Conservation (phyloP, 805 yeast species). For the Candida orba region DNA sequence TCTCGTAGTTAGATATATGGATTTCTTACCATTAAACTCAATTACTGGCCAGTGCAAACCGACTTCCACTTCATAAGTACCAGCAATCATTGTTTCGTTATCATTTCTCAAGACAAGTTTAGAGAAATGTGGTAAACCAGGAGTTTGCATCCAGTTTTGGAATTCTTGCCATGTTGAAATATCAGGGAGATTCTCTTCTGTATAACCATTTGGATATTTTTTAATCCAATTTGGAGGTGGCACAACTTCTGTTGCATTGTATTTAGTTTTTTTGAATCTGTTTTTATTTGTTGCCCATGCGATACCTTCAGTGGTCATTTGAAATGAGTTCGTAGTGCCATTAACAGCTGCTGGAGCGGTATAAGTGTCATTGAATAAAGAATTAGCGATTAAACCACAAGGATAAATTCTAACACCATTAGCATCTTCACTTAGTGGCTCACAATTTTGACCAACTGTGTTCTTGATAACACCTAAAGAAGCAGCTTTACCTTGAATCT, state of each 20-base stretch:
- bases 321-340: conserved; percentile 29
- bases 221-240: conserved; percentile 85
- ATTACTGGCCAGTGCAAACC: conserved; percentile 78
- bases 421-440: conserved; percentile 48
- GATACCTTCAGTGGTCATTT: conserved; percentile 46
- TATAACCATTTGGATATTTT: conserved; percentile 67
- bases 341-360: conserved; percentile 32
- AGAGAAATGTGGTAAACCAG: conserved; percentile 62
- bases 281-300: conserved; percentile 67
- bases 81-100: conserved; percentile 43
- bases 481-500: conserved; percentile 71
- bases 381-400: conserved; percentile 79
- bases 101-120: conserved; percentile 62
- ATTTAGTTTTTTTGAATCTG: conserved; percentile 57
- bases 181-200: conserved; percentile 62
- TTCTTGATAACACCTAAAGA: conserved; percentile 42
- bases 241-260: conserved; percentile 51
- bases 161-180: conserved; percentile 58
- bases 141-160: conserved; percentile 84
- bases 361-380: conserved; percentile 73
- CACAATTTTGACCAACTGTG: conserved; percentile 47
- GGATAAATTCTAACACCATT: conserved; percentile 64
- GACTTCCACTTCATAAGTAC: conserved; percentile 55
- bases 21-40: conserved; percentile 61
- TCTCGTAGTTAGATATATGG: conserved; percentile 59